Evolutionary conservation across 2,329 filamentous ascomycete species (phyloP).

Genomic region (Aureobasidium lini): DNA sequence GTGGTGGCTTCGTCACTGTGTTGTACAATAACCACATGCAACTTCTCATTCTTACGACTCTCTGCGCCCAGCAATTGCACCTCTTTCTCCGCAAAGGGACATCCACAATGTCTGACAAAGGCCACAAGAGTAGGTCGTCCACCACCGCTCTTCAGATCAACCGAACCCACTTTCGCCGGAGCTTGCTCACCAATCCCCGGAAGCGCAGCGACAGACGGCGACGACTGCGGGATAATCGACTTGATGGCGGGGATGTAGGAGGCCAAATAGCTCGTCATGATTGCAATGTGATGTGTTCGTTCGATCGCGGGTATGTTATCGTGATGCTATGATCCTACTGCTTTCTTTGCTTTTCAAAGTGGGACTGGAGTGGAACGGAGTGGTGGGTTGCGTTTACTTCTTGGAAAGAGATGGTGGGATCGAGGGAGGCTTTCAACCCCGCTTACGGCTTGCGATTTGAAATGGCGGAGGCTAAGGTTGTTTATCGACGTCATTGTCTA

Average conservation of each 20-base stretch:
- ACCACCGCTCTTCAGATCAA: background rate
- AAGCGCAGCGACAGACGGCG: slow-evolving; percentile 5
- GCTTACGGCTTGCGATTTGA: background rate
- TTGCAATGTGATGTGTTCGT: background rate
- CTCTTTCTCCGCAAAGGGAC: slow-evolving; percentile 53
- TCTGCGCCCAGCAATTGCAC: slow-evolving; percentile 46
- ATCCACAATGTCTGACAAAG: slow-evolving; percentile 67
- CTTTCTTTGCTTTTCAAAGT: background rate
- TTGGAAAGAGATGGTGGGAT: background rate
- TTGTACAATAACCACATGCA: slow-evolving; percentile 56
- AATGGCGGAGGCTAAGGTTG: background rate
- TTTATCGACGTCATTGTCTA: slow-evolving; percentile 1
- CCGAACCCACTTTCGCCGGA: slow-evolving; percentile 3
- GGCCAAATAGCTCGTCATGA: background rate
- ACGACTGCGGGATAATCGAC: slow-evolving; percentile 15
- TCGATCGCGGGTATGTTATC: background rate
- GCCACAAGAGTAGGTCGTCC: slow-evolving; percentile 53
- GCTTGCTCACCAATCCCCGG: slow-evolving; percentile 13
- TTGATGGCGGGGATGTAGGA: slow-evolving; percentile 11
- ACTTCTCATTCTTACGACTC: slow-evolving; percentile 42
- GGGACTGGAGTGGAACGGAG: background rate
- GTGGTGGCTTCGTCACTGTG: slow-evolving; percentile 50
- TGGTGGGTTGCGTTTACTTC: background rate
- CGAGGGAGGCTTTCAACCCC: background rate
- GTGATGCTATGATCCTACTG: background rate